These are phyloP conservation scores for Mycena belliarum DNA, from an alignment of 768 basidiomycete species.

Conservation along the genomic window DNA sequence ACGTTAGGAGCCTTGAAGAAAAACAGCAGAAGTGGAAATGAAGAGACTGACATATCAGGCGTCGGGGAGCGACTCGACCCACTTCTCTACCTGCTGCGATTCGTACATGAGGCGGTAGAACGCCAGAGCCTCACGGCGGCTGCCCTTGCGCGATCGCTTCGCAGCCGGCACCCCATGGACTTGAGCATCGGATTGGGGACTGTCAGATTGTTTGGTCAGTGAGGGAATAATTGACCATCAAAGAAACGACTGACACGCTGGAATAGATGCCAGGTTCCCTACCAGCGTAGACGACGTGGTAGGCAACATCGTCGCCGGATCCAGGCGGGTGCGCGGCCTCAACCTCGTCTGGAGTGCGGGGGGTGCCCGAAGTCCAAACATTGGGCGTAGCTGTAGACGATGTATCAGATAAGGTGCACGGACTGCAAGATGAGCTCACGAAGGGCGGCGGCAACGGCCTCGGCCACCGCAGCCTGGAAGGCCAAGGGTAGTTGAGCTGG, in stretches of 20 bases:
- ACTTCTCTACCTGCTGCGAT: no score
- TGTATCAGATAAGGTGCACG: no score
- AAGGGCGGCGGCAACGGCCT: neutral
- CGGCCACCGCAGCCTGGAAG: neutral
- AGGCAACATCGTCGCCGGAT: neutral
- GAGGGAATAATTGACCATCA: no score
- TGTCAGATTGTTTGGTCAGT: neutral
- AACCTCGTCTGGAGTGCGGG: neutral
- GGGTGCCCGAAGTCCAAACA: neutral
- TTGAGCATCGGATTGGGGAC: neutral
- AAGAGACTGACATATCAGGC: no score
- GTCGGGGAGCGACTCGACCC: no score
- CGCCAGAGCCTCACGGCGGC: neutral
- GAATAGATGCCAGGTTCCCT: neutral
- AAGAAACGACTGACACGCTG: neutral
- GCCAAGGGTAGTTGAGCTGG: neutral
- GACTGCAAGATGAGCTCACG: neutral
- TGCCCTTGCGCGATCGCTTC: neutral
- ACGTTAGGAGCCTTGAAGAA: no score
- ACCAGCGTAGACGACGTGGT: neutral
- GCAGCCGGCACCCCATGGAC: neutral
- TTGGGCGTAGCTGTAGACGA: no score
- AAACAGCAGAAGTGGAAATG: no score
- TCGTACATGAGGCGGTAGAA: neutral
- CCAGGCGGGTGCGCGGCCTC: neutral